Percentiles rank a stretch among this genome's conserved stretches.
Evolutionary conservation across 345 rosid genomes (phyloP).

Genomic region (Toxicodendron radicans): DNA sequence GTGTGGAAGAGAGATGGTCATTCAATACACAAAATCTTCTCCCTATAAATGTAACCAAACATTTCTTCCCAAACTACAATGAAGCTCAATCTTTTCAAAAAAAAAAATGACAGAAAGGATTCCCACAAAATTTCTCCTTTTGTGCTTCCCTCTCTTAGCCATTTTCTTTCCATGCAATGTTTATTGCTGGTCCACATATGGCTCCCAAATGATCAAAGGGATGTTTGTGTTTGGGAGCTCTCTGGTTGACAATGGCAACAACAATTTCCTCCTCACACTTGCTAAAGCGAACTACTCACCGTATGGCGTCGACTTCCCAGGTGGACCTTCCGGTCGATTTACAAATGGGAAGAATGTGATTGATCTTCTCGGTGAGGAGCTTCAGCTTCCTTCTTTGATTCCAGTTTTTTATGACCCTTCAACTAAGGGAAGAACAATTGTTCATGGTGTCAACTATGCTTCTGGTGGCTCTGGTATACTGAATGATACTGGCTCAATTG

Average conservation of each 20-base stretch:
- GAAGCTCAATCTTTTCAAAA: no score
- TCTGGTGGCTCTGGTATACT: conserved; percentile 66
- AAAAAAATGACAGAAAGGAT: neutral
- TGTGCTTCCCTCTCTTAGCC: neutral
- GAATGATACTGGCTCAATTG: conserved; percentile 49
- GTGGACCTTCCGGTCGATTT: conserved; percentile 58
- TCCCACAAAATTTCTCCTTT: neutral
- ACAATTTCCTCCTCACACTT: conserved; percentile 43
- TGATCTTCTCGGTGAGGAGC: conserved; percentile 43
- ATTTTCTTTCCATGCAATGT: conserved; percentile 5
- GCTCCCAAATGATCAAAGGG: conserved; percentile 27
- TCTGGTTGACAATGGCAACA: conserved; percentile 67
- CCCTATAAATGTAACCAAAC: no score
- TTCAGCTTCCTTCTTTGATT: conserved; percentile 39
- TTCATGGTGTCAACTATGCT: conserved; percentile 58
- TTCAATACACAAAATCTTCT: no score
- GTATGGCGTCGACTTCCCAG: conserved; percentile 57
- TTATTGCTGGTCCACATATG: neutral
- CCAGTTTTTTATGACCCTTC: conserved; percentile 48
- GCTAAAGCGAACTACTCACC: conserved; percentile 55
- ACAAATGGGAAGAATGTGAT: conserved; percentile 62
- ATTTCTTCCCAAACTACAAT: no score
- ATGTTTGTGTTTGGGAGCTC: conserved; percentile 77
- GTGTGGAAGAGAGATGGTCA: no score
- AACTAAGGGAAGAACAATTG: conserved; percentile 34